Percentiles rank a stretch among this genome's conserved stretches.
These are phyloP conservation scores for Senna siamea DNA, from an alignment of 306 rosid genomes.

Conservation along the genomic window DNA sequence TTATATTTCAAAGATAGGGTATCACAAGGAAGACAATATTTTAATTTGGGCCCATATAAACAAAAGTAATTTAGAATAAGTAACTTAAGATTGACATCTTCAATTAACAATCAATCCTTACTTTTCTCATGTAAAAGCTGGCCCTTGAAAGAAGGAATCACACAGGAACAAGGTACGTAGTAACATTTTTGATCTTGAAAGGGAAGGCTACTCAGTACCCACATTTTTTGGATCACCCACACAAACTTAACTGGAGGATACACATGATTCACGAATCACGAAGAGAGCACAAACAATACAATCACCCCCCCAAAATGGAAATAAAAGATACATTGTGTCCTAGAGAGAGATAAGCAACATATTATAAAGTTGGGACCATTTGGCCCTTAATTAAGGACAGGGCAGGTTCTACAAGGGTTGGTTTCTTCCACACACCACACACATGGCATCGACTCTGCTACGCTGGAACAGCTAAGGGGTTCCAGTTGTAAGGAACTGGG, in stretches of 20 bases:
- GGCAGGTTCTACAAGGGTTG: constrained; percentile 44
- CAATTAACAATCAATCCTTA: neutral
- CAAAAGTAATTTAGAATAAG: neutral
- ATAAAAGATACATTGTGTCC: constrained; percentile 6
- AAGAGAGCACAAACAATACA: neutral
- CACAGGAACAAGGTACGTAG: neutral
- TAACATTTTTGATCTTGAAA: neutral
- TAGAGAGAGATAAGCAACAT: neutral
- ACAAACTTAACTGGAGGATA: neutral
- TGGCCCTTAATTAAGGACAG: constrained; percentile 24
- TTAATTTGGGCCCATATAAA: neutral
- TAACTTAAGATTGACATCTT: neutral
- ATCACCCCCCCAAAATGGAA: neutral
- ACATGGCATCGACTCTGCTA: constrained; percentile 46
- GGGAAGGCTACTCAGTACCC: neutral
- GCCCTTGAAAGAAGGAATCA: constrained; percentile 1
- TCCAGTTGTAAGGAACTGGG: constrained; percentile 54
- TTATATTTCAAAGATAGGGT: neutral
- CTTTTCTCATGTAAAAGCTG: neutral
- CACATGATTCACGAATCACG: constrained; percentile 20
- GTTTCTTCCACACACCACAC: constrained; percentile 43
- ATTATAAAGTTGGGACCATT: constrained; percentile 48
- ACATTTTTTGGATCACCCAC: neutral
- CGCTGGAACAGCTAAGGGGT: constrained; percentile 59
- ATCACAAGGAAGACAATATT: neutral